Evolutionary conservation across 2,329 filamentous ascomycete genomes (phyloP), one percentile per base, ranked within the genome.

Genomic region (Alternaria incomplexa): DNA sequence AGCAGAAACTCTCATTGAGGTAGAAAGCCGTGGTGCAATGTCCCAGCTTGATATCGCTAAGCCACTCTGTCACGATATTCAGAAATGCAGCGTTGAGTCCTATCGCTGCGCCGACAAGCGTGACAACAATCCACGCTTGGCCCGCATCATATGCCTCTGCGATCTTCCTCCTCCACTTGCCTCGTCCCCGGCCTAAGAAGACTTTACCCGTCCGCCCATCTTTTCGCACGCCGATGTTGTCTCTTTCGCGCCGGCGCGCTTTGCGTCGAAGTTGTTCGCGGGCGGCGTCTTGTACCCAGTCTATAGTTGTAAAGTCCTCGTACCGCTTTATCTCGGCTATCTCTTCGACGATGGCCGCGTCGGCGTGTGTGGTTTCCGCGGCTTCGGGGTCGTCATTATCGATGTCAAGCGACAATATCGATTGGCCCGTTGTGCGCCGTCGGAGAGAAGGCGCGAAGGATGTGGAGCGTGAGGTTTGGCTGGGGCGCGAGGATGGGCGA

Each of bases 291-390:
- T 99, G 95, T 0, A 99, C 95, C 96, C 96, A 99, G 81, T 99
- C 96, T 87, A 96, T 96, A 1, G 96, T 99, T 6, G 94, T 97
- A 79, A 99, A 99, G 82, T 99, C 96, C 83, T 97, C 96, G 82
- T 99, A 99, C 83, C 95, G 88, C 83, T 97, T 97, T 79, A 99
- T 98, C 84, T 97, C 91, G 25, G 92, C 94, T 77, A 99, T 97
- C 83, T 99, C 96, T 77, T 98, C 94, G 64, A 93, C 91, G 69
- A 97, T 93, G 66, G 90, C 88, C 64, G 90, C 87, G 73, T 92
- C 88, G 58, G 85, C 88, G 26, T 84, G 84, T 11, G 84, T 81
- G 52, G 84, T 82, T 20, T 72, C 68, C 63, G 82, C 82, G 17
- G 82, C 81, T 63, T 84, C 82, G 63, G 90, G 86, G 64, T 88